Conservation (phyloP, 257 asterid genomes). For the Ehretia macrophylla region DNA sequence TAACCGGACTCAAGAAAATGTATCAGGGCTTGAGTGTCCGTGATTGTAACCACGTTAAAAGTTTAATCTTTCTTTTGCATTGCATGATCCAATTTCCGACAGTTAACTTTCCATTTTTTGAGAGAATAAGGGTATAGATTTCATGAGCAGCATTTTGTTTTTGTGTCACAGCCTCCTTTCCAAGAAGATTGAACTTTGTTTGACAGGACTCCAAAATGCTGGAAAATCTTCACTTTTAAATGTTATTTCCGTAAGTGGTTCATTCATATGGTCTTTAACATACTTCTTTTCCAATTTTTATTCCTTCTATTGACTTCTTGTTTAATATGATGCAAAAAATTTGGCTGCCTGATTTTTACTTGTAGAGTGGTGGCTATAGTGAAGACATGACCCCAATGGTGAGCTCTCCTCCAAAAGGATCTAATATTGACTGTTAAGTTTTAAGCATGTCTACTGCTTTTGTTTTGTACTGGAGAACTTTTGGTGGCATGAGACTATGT, state of each 20-base stretch:
- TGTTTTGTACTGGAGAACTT: slow-evolving; percentile 6
- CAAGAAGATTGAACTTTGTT: slow-evolving; percentile 99
- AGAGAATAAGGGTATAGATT: no score
- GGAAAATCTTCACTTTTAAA: slow-evolving; percentile 97
- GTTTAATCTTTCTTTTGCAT: no score
- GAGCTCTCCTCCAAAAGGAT: slow-evolving; percentile 27
- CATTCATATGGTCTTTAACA: slow-evolving; percentile 1
- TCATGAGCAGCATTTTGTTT: no score
- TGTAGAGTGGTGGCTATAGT: slow-evolving; percentile 95
- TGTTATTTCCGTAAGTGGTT: slow-evolving; percentile 82
- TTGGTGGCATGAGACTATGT: background rate
- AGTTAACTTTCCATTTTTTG: no score
- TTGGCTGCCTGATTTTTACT: slow-evolving; percentile 15
- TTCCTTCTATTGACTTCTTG: slow-evolving; percentile 9
- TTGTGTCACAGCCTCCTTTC: slow-evolving; percentile 63
- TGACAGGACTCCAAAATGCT: slow-evolving; percentile 97
- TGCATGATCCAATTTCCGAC: no score
- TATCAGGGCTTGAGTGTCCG: no score
- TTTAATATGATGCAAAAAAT: slow-evolving; percentile 17
- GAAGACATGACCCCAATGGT: slow-evolving; percentile 99
- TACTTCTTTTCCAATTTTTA: background rate
- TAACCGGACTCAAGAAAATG: no score
- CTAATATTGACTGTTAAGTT: background rate
- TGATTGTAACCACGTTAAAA: no score
- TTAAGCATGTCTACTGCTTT: background rate